Evolutionary conservation across 768 basidiomycete species (phyloP).

Genomic region (Serendipita indica): DNA sequence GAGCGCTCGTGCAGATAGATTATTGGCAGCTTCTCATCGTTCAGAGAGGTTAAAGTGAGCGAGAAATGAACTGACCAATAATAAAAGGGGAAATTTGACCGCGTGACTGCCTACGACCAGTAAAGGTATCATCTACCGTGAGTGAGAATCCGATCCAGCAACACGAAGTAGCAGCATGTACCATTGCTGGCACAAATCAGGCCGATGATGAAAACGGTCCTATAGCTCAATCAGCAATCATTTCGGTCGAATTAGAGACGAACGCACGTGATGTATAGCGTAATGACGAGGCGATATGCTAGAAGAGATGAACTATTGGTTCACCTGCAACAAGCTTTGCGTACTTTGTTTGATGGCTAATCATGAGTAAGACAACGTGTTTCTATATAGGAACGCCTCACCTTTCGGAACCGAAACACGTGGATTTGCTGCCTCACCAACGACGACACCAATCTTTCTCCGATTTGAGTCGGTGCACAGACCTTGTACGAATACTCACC

Average conservation of each 20-base stretch:
- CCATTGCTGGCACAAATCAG: background rate
- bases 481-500: background rate
- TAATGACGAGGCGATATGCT: constrained; percentile 3
- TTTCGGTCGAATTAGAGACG: background rate
- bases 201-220: background rate
- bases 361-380: background rate
- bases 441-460: constrained; percentile 1
- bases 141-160: background rate
- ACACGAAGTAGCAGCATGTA: background rate
- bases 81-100: background rate
- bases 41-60: background rate
- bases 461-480: background rate
- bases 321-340: background rate
- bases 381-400: background rate
- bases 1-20: background rate
- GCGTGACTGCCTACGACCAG: background rate
- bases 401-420: background rate
- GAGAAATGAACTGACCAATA: background rate
- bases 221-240: background rate
- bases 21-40: background rate
- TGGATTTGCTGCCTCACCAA: constrained; percentile 1
- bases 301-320: background rate
- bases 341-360: constrained; percentile 4
- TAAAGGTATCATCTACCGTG: background rate
- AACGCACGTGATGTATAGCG: background rate